Base-by-base conservation (phyloP, 106 monocot species). In the Hemerocallis citrina region DNA sequence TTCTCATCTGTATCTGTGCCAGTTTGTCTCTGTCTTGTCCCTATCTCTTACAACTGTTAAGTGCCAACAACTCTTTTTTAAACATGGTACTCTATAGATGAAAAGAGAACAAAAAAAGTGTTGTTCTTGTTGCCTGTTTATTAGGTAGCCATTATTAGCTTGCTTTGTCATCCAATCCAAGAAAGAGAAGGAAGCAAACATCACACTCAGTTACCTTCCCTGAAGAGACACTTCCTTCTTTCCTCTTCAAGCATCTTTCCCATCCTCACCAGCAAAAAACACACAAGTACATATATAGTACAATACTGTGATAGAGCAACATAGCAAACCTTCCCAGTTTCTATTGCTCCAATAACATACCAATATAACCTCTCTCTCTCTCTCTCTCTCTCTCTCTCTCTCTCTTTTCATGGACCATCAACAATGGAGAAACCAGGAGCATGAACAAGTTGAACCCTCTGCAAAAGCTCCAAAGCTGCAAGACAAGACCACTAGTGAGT, bases 361-460 rank as follows among this genome's bases (percentile, higher is more conserved):
- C 2, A 46, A 14, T 5, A 46, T 10, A 46, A 14, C 8, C 34
- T 35, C 16, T 4, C 21, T 21, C 21, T 22, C 8, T 57, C 34
- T 35, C 16, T 4, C 21, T 21, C 21, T 22, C 35, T 57, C 36
- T 35, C 36, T 57, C 7, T 37, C 30, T 32, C 32, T 56, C 42
- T 42, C 42, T 42, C 42, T 42, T 16, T 9, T 16, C 43, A 43
- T 57, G 57, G 57, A 57, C 21, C 12, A 8, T 22, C 21, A 23
- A 36, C 57, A 57, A 57, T 57, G 57, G 57, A 36, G 36, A 20
- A 36, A 20, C 30, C 6, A 37, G 7, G 35, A 57, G 16, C 57
- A 59, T n/a, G n/a, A n/a, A n/a, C n/a, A n/a, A n/a, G n/a, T n/a
- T n/a, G n/a, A 59, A 39, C 54, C 2, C 5, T 0, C 54, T 31